Evolutionary conservation across 805 yeast species (phyloP).

Genomic region (Metschnikowia baotianmanensis): DNA sequence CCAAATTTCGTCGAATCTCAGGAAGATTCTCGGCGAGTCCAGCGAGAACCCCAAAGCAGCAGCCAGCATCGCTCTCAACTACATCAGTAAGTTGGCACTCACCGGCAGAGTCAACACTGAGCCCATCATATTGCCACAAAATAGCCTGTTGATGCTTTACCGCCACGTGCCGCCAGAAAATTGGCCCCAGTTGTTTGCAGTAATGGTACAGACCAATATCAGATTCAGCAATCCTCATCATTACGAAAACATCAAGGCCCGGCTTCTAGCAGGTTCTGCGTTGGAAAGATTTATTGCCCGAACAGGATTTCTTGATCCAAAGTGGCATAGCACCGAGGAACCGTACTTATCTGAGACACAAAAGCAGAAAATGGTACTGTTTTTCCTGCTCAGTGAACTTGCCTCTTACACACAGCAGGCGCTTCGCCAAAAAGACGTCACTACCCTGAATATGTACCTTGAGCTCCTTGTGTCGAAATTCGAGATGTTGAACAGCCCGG

Average conservation of each 20-base stretch:
- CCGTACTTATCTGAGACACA: slow-evolving; percentile 18
- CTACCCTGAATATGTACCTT: slow-evolving; percentile 33
- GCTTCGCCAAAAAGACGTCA: slow-evolving; percentile 27
- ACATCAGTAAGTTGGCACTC: slow-evolving; percentile 26
- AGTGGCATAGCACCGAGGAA: slow-evolving; percentile 35
- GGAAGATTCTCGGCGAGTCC: slow-evolving; percentile 12
- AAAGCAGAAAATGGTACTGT: slow-evolving; percentile 29
- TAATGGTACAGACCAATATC: slow-evolving; percentile 32
- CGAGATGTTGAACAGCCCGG: slow-evolving; percentile 20
- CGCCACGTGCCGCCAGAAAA: slow-evolving; percentile 1
- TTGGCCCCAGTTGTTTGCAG: slow-evolving; percentile 27
- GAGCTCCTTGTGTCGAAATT: slow-evolving; percentile 37
- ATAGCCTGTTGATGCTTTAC: slow-evolving; percentile 1
- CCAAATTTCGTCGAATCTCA: slow-evolving; percentile 19
- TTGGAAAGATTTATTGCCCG: slow-evolving; percentile 33
- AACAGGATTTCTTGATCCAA: slow-evolving; percentile 36
- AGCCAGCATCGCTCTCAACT: slow-evolving; percentile 24
- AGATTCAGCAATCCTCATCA: slow-evolving; percentile 22
- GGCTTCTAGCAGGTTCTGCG: slow-evolving; percentile 28
- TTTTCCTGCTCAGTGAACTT: slow-evolving; percentile 29
- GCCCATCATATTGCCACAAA: slow-evolving; percentile 17
- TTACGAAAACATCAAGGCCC: slow-evolving; percentile 21
- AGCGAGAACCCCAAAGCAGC: slow-evolving; percentile 15
- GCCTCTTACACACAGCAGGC: slow-evolving; percentile 23
- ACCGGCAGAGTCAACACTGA: slow-evolving; percentile 23